These are phyloP conservation scores for Shiraia bambusicola DNA, from an alignment of 2,329 filamentous ascomycete genomes.

Conservation along the genomic window DNA sequence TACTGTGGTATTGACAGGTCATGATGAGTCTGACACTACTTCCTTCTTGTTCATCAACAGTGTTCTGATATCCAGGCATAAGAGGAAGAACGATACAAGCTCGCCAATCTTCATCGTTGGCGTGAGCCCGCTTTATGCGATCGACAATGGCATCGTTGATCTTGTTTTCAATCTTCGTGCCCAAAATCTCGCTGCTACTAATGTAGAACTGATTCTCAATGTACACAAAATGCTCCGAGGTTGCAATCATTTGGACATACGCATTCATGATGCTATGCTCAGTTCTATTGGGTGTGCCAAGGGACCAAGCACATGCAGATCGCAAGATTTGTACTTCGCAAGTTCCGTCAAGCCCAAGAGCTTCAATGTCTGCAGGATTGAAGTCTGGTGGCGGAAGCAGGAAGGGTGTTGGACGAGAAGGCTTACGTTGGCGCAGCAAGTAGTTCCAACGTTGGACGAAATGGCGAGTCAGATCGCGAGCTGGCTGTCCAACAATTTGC, in stretches of 20 bases:
- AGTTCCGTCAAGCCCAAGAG: slow-evolving; percentile 84
- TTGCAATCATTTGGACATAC: slow-evolving; percentile 90
- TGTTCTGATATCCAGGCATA: slow-evolving; percentile 98
- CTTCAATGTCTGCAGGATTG: slow-evolving; percentile 79
- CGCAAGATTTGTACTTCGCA: slow-evolving; percentile 96
- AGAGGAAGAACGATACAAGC: slow-evolving; percentile 88
- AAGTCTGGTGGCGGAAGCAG: slow-evolving; percentile 92
- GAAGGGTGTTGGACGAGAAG: slow-evolving; percentile 90
- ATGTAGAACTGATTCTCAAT: slow-evolving; percentile 99
- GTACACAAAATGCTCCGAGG: slow-evolving; percentile 96
- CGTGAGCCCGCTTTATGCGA: slow-evolving; percentile 80
- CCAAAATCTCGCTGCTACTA: slow-evolving; percentile 85
- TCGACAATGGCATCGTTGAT: slow-evolving; percentile 95
- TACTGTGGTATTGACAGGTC: slow-evolving; percentile 95
- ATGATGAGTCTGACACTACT: slow-evolving; percentile 94
- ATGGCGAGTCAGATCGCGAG: slow-evolving; percentile 88
- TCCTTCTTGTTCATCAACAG: slow-evolving; percentile 89
- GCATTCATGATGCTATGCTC: slow-evolving; percentile 96
- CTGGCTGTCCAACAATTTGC: slow-evolving; percentile 96
- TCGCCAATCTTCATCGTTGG: slow-evolving; percentile 86
- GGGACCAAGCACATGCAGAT: slow-evolving; percentile 87
- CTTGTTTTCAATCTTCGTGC: slow-evolving; percentile 83
- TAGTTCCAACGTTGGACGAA: slow-evolving; percentile 99
- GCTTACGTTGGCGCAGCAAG: slow-evolving; percentile 85
- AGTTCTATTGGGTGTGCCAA: slow-evolving; percentile 77